Percentiles rank a stretch among this genome's conserved stretches.
phyloP scores from a whole-genome alignment of 2,329 filamentous ascomycete genomes.

The Nannizzia gypsea region DNA sequence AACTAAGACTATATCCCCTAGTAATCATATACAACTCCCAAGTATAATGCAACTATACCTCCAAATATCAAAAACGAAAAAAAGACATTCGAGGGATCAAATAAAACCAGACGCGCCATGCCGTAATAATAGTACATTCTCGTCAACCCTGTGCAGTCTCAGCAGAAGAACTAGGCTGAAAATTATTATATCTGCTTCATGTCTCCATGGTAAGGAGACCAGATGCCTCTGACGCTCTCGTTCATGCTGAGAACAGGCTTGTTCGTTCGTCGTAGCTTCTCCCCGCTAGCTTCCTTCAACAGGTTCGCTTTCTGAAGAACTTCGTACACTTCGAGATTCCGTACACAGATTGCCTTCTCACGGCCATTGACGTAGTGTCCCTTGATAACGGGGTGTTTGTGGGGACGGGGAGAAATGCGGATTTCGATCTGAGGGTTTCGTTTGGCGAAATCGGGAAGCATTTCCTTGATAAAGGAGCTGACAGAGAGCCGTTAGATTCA shows the following conservation, averaged over 20 bases:
- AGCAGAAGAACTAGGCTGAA: background rate
- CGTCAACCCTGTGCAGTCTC: background rate
- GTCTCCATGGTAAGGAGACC: slow-evolving; percentile 51
- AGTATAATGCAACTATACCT: slow-evolving; percentile 5
- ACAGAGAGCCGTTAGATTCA: background rate
- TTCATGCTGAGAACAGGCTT: slow-evolving; percentile 51
- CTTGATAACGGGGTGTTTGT: slow-evolving; percentile 76
- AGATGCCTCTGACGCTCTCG: slow-evolving; percentile 54
- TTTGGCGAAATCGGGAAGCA: slow-evolving; percentile 65
- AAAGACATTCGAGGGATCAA: background rate
- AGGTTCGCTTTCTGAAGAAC: slow-evolving; percentile 62
- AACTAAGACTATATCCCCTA: background rate
- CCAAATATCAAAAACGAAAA: slow-evolving; percentile 2
- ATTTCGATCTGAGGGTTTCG: slow-evolving; percentile 84
- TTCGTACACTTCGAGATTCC: slow-evolving; percentile 69
- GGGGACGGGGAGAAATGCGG: slow-evolving; percentile 77
- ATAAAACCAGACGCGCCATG: slow-evolving; percentile 1
- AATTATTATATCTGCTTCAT: slow-evolving; percentile 38
- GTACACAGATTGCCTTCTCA: slow-evolving; percentile 74
- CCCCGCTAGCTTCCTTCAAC: slow-evolving; percentile 37
- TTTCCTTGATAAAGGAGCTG: slow-evolving; percentile 69
- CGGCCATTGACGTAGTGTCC: slow-evolving; percentile 89
- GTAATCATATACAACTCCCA: slow-evolving; percentile 4
- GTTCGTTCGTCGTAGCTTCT: slow-evolving; percentile 41
- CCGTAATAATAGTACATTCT: slow-evolving; percentile 5